A percentile compares a stretch with the other conserved stretches of the same genome.
phyloP scores from a whole-genome alignment of 2,329 filamentous ascomycete genomes.

The Aphanocladium album region DNA sequence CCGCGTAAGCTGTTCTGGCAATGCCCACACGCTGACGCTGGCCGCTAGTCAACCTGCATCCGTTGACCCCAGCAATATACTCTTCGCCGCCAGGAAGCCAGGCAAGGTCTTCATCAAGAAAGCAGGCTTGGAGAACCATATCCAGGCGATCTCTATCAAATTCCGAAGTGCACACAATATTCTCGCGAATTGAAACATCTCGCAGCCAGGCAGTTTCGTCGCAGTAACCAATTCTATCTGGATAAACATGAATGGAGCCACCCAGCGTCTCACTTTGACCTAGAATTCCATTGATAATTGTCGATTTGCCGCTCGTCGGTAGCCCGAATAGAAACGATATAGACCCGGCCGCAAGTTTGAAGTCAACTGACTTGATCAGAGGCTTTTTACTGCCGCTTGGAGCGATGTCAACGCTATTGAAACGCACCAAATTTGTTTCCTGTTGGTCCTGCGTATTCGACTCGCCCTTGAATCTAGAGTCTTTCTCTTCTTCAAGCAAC shows the following conservation, averaged over 20 bases:
- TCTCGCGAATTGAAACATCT: not conserved
- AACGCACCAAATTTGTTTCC: not conserved
- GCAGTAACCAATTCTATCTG: no score
- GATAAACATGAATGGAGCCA: no score
- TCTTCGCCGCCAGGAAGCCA: not conserved
- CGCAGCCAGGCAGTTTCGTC: not conserved
- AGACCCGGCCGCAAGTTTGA: no score
- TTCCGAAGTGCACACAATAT: not conserved
- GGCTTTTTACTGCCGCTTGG: no score
- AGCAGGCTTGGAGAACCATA: not conserved
- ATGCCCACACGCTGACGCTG: conserved; percentile 5
- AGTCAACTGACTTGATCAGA: no score
- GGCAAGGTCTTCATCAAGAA: not conserved
- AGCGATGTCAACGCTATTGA: not conserved
- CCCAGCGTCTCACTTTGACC: not conserved
- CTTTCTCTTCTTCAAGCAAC: not conserved
- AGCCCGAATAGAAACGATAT: no score
- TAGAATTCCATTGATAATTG: not conserved
- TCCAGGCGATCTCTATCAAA: not conserved
- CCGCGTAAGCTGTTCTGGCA: conserved; percentile 12
- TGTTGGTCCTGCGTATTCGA: not conserved
- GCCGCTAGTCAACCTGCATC: not conserved
- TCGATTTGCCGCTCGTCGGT: no score
- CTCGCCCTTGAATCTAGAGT: not conserved
- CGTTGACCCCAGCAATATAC: not conserved